Evolutionary conservation across 805 yeast species (phyloP), one percentile per base, ranked within the genome.

Genomic region (Metschnikowia corniflorae): DNA sequence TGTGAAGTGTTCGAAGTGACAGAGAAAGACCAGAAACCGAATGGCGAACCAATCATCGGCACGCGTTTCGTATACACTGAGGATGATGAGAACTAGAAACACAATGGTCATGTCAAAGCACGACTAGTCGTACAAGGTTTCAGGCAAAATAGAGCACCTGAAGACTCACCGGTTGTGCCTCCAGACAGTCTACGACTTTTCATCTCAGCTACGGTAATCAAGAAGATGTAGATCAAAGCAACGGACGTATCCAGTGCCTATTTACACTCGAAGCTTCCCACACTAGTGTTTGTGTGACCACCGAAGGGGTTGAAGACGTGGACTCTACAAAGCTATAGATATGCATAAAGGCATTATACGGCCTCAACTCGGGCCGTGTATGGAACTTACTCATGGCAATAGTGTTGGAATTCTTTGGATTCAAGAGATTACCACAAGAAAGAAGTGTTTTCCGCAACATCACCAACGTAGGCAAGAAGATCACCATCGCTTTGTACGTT

Each of bases 221-320:
- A 18, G n/a, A 23, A 17, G 17, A 30, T 24, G 27, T 10, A 23
- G 10, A 5, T 31, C 19, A 15, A 17, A 6, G 35, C 24, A 21
- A 22, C 31, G 28, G 39, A 31, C 7, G 35, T 36, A 20, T 19
- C 22, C 12, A 12, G 16, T 14, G 39, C 39, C 2, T 26, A 26
- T 16, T 17, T 36, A 6, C 39, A 36, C 15, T 35, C 31, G 39
- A 15, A 16, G n/a, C n/a, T n/a, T n/a, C n/a, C n/a, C n/a, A n/a
- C n/a, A n/a, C n/a, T n/a, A n/a, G n/a, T n/a, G n/a, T n/a, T n/a
- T n/a, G n/a, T n/a, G n/a, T n/a, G n/a, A n/a, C n/a, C n/a, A n/a
- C n/a, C n/a, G n/a, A n/a, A n/a, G n/a, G n/a, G 2, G 13, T 35
- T 16, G 27, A 14, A 12, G 26, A 24, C 6, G 28, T 31, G n/a